phyloP scores from a whole-genome alignment of 805 yeast species.

The Wickerhamiella sorbophila region DNA sequence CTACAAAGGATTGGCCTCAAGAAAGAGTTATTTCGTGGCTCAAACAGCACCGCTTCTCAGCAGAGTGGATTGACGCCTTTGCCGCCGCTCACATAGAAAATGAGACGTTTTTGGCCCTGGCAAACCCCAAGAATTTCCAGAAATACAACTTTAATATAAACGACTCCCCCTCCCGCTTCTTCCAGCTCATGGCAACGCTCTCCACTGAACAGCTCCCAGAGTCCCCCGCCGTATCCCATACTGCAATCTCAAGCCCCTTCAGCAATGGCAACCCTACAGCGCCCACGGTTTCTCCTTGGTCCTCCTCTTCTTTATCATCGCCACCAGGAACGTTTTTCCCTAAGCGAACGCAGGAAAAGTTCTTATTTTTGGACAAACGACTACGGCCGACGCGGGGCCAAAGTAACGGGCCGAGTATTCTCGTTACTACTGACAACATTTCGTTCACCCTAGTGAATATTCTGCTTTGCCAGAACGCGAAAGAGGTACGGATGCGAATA shows the following conservation, averaged over 20 bases:
- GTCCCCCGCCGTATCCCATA: neutral
- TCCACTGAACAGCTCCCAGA: neutral
- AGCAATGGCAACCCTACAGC: neutral
- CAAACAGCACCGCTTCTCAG: conserved; percentile 50
- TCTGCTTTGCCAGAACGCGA: conserved; percentile 18
- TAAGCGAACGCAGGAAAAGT: conserved; percentile 12
- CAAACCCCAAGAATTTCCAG: conserved; percentile 51
- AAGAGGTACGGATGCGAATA: conserved; percentile 30
- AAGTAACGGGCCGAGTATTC: conserved; percentile 25
- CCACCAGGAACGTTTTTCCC: neutral
- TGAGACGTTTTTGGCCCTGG: conserved; percentile 47
- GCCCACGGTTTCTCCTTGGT: neutral
- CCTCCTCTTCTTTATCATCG: neutral
- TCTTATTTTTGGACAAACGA: conserved; percentile 14
- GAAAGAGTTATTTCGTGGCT: conserved; percentile 60
- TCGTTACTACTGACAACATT: conserved; percentile 52
- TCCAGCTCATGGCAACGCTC: conserved; percentile 35
- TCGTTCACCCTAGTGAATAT: conserved; percentile 38
- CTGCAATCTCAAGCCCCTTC: neutral
- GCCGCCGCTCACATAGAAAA: conserved; percentile 43
- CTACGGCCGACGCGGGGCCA: conserved; percentile 25
- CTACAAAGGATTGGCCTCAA: conserved; percentile 45
- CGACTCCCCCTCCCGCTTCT: conserved; percentile 44
- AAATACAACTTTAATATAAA: conserved; percentile 27
- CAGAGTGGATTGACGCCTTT: conserved; percentile 59